Evolutionary conservation across 352 stramenopile genomes (phyloP), one percentile per base, ranked within the genome.

Genomic region (Phytophthora vignae): DNA sequence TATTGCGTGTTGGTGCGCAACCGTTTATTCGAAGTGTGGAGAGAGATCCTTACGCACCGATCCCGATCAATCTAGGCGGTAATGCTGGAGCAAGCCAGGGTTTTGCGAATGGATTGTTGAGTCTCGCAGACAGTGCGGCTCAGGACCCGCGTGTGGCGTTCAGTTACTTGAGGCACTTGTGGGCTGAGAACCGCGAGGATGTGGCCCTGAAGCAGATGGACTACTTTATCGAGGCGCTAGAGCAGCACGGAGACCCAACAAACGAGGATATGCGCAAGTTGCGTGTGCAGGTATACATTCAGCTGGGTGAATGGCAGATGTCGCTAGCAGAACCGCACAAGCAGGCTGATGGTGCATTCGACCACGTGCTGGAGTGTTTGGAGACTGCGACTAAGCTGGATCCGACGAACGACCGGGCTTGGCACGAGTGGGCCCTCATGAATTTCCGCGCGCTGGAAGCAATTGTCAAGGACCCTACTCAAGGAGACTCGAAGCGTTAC

Each of bases 391-490:
- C 90, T 46, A 74, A 90, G 55, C 68, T 96, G 22, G 90, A 97
- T 62, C 87, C 85, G 50, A 96, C 90, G 42, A 98, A 98, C 64
- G 98, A 99, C 73, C 98, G 97, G 55, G 97, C 98, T 22, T 99
- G 97, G 93, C 98, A 99, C 79, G 92, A 96, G 56, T 99, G 98
- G 98, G 98, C 98, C 19, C 76, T 99, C 21, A 96, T 99, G 64
- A 99, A 99, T 84, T 99, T 99, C 78, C 81, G 87, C 2, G 90
- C 87, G 4, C 70, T 94, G 48, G 90, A 96, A 33, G 84, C 86
- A 4, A 81, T 77, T 0, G 54, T 80, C 9, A 90, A 92, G 54
- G 85, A 92, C 48, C 73, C 71, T 19, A 69, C 46, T 54, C 73
- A 82, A 40, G 76, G 76, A 22, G 86, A 94, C 42, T 67, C 83